phyloP scores from a whole-genome alignment of 2,329 filamentous ascomycete genomes.

The Fusarium udum region DNA sequence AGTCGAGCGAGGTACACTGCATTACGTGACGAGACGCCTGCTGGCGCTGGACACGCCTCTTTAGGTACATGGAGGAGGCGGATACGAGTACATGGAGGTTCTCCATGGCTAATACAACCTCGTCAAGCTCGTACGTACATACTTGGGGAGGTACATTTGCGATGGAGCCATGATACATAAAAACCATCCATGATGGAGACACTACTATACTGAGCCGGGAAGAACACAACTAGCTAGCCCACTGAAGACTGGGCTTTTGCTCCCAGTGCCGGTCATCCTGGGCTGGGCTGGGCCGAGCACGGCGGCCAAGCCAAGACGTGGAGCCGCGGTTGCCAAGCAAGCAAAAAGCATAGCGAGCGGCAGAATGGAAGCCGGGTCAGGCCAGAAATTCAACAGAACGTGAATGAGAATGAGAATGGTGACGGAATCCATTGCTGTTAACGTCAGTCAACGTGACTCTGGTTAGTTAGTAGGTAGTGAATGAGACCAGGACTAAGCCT shows the following conservation, averaged over 20 bases:
- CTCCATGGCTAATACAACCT: slow-evolving; percentile 38
- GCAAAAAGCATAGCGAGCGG: background rate
- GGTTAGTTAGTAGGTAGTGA: background rate
- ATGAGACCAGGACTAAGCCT: background rate
- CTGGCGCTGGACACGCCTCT: slow-evolving; percentile 16
- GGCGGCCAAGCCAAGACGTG: slow-evolving; percentile 15
- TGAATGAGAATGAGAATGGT: slow-evolving; percentile 15
- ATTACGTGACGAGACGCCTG: slow-evolving; percentile 32
- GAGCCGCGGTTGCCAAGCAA: slow-evolving; percentile 17
- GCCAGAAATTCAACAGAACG: slow-evolving; percentile 5
- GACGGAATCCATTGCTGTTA: slow-evolving; percentile 29
- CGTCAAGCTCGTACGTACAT: slow-evolving; percentile 14
- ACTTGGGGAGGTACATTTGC: slow-evolving; percentile 17
- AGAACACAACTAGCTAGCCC: slow-evolving; percentile 29
- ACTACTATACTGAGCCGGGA: slow-evolving; percentile 30
- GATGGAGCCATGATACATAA: slow-evolving; percentile 34
- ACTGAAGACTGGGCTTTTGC: slow-evolving; percentile 20
- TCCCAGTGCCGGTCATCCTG: slow-evolving; percentile 27
- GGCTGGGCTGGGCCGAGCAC: slow-evolving; percentile 2
- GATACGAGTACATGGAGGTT: slow-evolving; percentile 29
- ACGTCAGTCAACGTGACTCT: background rate
- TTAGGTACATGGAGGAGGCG: slow-evolving; percentile 29
- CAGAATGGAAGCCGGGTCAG: slow-evolving; percentile 18
- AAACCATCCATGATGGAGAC: slow-evolving; percentile 30
- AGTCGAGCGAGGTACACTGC: slow-evolving; percentile 26